Evolutionary conservation across 2,329 filamentous ascomycete species (phyloP).

Genomic region (Penicillium sp.): DNA sequence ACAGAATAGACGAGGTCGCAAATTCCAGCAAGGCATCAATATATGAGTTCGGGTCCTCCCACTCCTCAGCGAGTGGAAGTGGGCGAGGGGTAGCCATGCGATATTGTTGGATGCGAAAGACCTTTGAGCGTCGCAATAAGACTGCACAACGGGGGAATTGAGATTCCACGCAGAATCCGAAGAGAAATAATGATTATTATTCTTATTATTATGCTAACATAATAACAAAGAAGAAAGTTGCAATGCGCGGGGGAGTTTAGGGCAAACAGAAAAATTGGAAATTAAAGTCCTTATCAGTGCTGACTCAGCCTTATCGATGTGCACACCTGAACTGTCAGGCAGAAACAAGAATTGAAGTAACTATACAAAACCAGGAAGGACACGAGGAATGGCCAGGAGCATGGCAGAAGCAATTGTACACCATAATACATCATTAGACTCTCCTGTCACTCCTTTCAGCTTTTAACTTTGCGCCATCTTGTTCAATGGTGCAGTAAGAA

Average conservation of each 20-base stretch:
- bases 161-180: too few species aligned
- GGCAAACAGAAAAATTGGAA: not conserved
- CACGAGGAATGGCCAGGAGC: too few species aligned
- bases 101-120: not conserved
- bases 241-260: too few species aligned
- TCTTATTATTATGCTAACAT: too few species aligned
- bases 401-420: too few species aligned
- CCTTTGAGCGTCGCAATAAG: too few species aligned
- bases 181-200: too few species aligned
- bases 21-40: constrained; percentile 78
- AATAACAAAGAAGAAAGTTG: too few species aligned
- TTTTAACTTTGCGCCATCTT: too few species aligned
- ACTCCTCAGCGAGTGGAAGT: constrained; percentile 42
- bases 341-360: not conserved
- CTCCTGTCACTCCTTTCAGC: too few species aligned
- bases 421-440: too few species aligned
- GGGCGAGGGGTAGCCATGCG: not conserved
- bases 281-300: not conserved
- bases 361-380: not conserved
- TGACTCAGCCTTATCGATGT: not conserved
- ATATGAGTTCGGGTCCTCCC: constrained; percentile 74
- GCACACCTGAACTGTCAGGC: not conserved
- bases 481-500: too few species aligned
- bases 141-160: not conserved
- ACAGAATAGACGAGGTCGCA: constrained; percentile 71